Percentiles rank a stretch among this genome's conserved stretches.
These are phyloP conservation scores for Strobilomyces dryophilus DNA, from an alignment of 768 basidiomycete genomes.

Conservation along the genomic window DNA sequence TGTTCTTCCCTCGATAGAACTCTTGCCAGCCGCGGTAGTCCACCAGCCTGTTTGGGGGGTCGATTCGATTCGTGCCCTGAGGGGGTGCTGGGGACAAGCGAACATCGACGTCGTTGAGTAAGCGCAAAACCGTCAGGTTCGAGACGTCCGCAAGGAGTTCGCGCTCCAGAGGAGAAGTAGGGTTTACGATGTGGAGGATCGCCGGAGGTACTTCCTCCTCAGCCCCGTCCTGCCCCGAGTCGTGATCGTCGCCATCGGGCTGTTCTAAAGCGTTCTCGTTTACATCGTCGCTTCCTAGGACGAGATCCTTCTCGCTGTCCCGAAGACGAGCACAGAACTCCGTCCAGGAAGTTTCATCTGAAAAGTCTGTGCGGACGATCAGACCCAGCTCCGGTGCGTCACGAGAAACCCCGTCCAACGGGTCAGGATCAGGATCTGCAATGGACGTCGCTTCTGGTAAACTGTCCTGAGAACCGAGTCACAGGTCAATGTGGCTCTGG, in stretches of 20 bases:
- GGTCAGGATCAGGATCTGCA: constrained; percentile 46
- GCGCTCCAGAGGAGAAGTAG: constrained; percentile 39
- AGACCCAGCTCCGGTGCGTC: constrained; percentile 53
- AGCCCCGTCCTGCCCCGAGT: constrained; percentile 21
- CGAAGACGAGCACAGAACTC: constrained; percentile 47
- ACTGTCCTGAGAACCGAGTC: constrained; percentile 11
- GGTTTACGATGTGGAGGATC: constrained; percentile 52
- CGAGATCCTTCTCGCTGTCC: constrained; percentile 55
- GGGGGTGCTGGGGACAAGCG: constrained; percentile 49
- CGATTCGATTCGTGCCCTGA: constrained; percentile 41
- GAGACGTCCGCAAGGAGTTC: constrained; percentile 46
- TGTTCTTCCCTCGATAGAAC: constrained; percentile 57
- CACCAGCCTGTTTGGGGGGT: constrained; percentile 53
- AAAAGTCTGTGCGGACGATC: constrained; percentile 70
- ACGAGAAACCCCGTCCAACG: constrained; percentile 43
- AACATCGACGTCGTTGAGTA: constrained; percentile 70
- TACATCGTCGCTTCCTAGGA: constrained; percentile 23
- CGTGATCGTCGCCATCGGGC: constrained; percentile 14
- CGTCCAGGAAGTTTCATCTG: constrained; percentile 63
- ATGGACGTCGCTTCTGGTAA: constrained; percentile 12
- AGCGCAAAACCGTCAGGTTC: constrained; percentile 61
- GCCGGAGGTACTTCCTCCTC: constrained; percentile 34
- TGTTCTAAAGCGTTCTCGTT: constrained; percentile 21
- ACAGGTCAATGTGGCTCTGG: background rate
- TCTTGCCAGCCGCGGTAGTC: constrained; percentile 69